phyloP scores from a whole-genome alignment of 495 filamentous ascomycete species.

The Cladorrhinum samala region DNA sequence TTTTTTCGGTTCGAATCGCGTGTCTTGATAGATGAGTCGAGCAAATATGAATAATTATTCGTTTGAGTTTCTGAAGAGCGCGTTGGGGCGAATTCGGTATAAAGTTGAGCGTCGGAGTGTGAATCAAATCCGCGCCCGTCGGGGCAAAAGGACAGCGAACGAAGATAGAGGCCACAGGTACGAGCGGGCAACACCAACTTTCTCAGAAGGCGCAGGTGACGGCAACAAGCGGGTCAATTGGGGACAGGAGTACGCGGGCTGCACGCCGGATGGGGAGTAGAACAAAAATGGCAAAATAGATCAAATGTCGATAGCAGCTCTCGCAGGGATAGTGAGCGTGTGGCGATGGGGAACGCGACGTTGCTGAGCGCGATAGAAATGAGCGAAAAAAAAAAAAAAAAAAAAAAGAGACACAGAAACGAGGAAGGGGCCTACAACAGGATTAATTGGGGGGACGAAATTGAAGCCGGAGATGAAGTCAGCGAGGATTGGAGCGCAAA shows the following conservation, averaged over 20 bases:
- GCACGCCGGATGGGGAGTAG: background rate
- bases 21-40: too few relatives aligned
- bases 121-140: background rate
- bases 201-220: background rate
- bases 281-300: background rate
- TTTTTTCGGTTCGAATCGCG: too few relatives aligned
- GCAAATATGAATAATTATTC: too few relatives aligned
- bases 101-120: background rate
- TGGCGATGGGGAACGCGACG: too few relatives aligned
- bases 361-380: conserved; percentile 8
- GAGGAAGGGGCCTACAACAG: conserved; percentile 4
- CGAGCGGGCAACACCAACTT: background rate
- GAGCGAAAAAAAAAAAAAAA: conserved; percentile 1
- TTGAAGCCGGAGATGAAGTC: conserved; percentile 30
- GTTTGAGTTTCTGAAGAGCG: too few relatives aligned
- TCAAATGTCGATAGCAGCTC: background rate
- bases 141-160: conserved; percentile 2
- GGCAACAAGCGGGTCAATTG: background rate
- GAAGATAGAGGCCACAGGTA: background rate
- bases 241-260: background rate
- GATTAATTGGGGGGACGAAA: conserved; percentile 19
- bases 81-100: background rate
- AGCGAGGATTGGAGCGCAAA: conserved; percentile 18
- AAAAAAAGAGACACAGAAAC: conserved; percentile 7
- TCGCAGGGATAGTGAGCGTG: background rate